Percentiles rank a stretch among this genome's conserved stretches.
phyloP scores from a whole-genome alignment of 2,329 filamentous ascomycete species.

The Byssothecium circinans region DNA sequence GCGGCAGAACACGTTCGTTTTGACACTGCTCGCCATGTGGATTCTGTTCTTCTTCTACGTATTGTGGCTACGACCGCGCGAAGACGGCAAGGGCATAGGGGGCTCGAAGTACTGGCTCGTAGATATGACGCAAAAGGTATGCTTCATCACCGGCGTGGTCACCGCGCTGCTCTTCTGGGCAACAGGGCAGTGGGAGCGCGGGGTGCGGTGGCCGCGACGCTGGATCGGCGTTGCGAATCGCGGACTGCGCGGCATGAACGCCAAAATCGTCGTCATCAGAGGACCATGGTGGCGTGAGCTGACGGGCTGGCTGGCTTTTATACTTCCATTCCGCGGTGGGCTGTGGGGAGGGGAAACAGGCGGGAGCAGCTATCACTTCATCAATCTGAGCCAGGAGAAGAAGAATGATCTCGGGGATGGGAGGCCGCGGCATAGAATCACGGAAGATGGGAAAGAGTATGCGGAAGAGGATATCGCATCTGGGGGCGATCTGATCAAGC shows the following conservation, averaged over 20 bases:
- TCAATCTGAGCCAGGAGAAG: slow-evolving; percentile 60
- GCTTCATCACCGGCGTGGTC: slow-evolving; percentile 85
- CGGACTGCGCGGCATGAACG: slow-evolving; percentile 88
- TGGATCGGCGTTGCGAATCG: slow-evolving; percentile 91
- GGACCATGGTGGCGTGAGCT: slow-evolving; percentile 80
- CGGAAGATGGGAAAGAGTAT: slow-evolving; percentile 63
- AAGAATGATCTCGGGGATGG: slow-evolving; percentile 27
- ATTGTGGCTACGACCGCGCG: slow-evolving; percentile 91
- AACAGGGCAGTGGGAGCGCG: slow-evolving; percentile 94
- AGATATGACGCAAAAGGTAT: slow-evolving; percentile 86
- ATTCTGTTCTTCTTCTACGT: slow-evolving; percentile 83
- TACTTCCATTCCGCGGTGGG: slow-evolving; percentile 67
- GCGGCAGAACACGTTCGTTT: slow-evolving; percentile 90
- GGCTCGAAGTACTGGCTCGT: slow-evolving; percentile 96
- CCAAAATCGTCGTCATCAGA: slow-evolving; percentile 88
- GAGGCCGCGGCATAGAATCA: slow-evolving; percentile 30
- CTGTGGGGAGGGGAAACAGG: slow-evolving; percentile 50
- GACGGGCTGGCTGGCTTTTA: slow-evolving; percentile 71
- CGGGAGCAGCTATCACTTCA: slow-evolving; percentile 73
- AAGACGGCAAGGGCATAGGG: slow-evolving; percentile 87
- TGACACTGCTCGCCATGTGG: slow-evolving; percentile 79
- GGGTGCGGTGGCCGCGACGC: slow-evolving; percentile 87
- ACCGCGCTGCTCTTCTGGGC: slow-evolving; percentile 88
- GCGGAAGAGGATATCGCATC: slow-evolving; percentile 89
- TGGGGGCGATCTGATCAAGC: slow-evolving; percentile 88